Conservation (phyloP, 1,284 basidiomycete species). For the Gymnopus androsaceus region DNA sequence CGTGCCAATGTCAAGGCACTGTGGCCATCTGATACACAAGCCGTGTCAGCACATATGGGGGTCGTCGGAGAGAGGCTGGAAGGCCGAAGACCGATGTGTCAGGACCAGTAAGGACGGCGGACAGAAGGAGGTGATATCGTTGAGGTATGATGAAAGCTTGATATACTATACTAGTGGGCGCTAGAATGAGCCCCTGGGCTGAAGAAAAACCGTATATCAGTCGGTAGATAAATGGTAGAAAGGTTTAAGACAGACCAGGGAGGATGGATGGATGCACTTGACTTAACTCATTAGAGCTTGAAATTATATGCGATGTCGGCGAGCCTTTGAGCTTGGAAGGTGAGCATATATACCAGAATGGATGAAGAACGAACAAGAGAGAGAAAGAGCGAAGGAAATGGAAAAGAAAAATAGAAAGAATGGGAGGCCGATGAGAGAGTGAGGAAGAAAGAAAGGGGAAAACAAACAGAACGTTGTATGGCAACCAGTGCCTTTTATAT, state of each 20-base stretch:
- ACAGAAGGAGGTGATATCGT: neutral
- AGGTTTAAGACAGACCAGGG: no score
- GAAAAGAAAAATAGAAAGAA: neutral
- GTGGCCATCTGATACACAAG: neutral
- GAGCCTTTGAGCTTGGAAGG: neutral
- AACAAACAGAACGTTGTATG: neutral
- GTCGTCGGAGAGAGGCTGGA: neutral
- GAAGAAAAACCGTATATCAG: no score
- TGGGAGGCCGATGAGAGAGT: neutral
- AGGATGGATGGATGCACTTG: no score
- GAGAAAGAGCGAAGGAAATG: neutral
- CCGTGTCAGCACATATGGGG: neutral
- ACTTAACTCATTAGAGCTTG: no score
- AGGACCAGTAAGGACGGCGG: neutral
- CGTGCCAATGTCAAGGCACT: neutral
- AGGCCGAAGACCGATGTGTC: neutral
- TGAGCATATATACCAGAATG: neutral
- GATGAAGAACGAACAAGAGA: neutral
- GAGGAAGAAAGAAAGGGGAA: neutral
- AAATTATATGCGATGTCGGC: no score
- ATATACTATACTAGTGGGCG: no score
- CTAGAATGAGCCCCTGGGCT: no score
- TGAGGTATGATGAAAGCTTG: neutral
- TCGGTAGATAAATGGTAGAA: no score
- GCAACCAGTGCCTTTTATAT: conserved; percentile 5